Conservation (phyloP, 2,329 filamentous ascomycete genomes). For the Pseudocercospora cruenta region DNA sequence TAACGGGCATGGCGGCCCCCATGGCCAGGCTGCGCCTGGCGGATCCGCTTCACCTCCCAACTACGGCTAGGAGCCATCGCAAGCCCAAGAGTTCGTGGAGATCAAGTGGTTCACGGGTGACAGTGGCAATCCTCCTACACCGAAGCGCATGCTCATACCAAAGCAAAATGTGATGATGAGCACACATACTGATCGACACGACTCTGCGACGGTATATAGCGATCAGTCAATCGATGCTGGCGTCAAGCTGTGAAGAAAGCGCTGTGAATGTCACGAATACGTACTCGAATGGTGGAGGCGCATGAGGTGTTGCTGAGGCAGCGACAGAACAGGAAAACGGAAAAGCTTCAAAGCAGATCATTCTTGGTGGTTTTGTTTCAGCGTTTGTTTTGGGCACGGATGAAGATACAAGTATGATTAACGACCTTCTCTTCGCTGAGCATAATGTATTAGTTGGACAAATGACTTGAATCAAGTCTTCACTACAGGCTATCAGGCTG, state of each 20-base stretch:
- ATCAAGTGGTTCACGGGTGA: slow-evolving; percentile 3
- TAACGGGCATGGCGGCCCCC: slow-evolving; percentile 20
- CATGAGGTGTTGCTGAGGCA: background rate
- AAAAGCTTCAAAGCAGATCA: background rate
- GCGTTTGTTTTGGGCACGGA: background rate
- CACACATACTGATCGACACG: background rate
- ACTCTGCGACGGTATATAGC: background rate
- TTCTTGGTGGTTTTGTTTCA: background rate
- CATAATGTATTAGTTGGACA: slow-evolving; percentile 4
- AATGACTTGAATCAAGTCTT: background rate
- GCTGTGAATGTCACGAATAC: slow-evolving; percentile 3
- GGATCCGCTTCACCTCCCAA: slow-evolving; percentile 8
- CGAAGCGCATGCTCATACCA: background rate
- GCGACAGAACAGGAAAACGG: background rate
- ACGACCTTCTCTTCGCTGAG: background rate
- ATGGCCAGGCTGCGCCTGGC: slow-evolving; percentile 12
- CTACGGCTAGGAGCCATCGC: slow-evolving; percentile 14
- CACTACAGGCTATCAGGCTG: background rate
- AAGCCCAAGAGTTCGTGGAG: background rate
- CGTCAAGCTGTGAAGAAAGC: background rate
- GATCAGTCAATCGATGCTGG: background rate
- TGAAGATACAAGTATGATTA: slow-evolving; percentile 8
- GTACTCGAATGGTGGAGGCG: background rate
- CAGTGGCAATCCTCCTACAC: background rate
- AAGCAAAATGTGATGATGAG: background rate